These are phyloP conservation scores for Orbilia javanica DNA, from an alignment of 2,329 filamentous ascomycete genomes.

Conservation along the genomic window DNA sequence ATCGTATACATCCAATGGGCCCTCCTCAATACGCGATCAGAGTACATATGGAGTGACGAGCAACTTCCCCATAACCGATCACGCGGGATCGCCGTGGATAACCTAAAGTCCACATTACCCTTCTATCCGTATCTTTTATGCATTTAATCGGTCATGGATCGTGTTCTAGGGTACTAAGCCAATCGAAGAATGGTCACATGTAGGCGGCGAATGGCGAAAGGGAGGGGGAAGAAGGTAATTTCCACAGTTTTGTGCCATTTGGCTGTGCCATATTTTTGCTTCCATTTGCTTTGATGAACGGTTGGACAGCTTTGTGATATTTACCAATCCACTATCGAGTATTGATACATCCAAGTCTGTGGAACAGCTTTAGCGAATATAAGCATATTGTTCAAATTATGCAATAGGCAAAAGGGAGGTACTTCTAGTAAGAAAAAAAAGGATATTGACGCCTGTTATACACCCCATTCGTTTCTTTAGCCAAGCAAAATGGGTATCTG, in stretches of 20 bases:
- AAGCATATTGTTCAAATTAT: constrained; percentile 31
- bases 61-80: constrained; percentile 45
- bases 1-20: constrained; percentile 44
- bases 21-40: constrained; percentile 54
- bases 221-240: neutral
- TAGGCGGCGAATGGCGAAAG: neutral
- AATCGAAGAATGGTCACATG: constrained; percentile 13
- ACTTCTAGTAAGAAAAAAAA: constrained; percentile 23
- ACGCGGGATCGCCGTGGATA: constrained; percentile 43
- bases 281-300: neutral
- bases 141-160: neutral
- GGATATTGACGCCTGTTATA: constrained; percentile 34
- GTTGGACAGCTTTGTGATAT: constrained; percentile 35
- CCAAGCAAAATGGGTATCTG: constrained; percentile 30
- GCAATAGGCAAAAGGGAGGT: constrained; percentile 32
- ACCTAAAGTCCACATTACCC: constrained; percentile 12
- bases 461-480: constrained; percentile 5
- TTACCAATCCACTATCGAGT: constrained; percentile 46
- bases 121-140: neutral
- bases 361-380: constrained; percentile 51
- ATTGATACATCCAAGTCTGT: constrained; percentile 46
- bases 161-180: neutral
- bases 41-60: constrained; percentile 16
- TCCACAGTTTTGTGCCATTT: constrained; percentile 21
- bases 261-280: constrained; percentile 5